Evolutionary conservation across 352 stramenopile species (phyloP), one percentile per base, ranked within the genome.

Genomic region (Globisporangium nodosum): DNA sequence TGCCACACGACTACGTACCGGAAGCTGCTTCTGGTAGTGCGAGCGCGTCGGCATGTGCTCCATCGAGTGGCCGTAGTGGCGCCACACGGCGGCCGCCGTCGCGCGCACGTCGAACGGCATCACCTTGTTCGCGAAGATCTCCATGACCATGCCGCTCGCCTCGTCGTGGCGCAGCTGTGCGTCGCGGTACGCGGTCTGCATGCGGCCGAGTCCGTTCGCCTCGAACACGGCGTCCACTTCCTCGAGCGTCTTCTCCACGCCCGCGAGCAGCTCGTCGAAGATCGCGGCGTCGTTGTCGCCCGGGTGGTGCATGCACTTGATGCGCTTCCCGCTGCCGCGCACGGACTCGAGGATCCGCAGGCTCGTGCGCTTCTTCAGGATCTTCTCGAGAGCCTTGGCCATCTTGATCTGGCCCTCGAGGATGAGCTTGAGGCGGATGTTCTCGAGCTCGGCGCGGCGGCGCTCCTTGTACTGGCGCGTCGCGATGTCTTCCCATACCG

Each of bases 121-220:
- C 33, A 82, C 65, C 50, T 85, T 85, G 66, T 81, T 82, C 21
- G 70, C 75, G 18, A 77, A 81, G 52, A 83, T 81, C 57, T 81
- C 75, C 63, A 83, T 77, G 13, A 81, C 52, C 18, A 72, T 76
- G 39, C 69, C 73, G 33, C 73, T 68, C 40, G 27, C 37, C 33
- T 56, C 61, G 47, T 85, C 75, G 43, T 61, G 64, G 16, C 74
- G 72, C 33, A 85, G 54, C 65, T 83, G 70, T 11, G 73, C 73
- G 39, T 81, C 71, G 12, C 70, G 66, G 50, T 83, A 79, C 20
- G 71, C 65, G 18, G 71, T 81, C 40, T 83, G 71, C 71, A 81
- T 79, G 31, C 63, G 65, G 18, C 68, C 69, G 31, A 85, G 70
- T 0, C 73, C 74, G 48, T 73, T 81, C 12, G 72, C 68, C 47